Evolutionary conservation across 1,284 basidiomycete species (phyloP), one percentile per base, ranked within the genome.

Genomic region (Afroboletus lepidellus): DNA sequence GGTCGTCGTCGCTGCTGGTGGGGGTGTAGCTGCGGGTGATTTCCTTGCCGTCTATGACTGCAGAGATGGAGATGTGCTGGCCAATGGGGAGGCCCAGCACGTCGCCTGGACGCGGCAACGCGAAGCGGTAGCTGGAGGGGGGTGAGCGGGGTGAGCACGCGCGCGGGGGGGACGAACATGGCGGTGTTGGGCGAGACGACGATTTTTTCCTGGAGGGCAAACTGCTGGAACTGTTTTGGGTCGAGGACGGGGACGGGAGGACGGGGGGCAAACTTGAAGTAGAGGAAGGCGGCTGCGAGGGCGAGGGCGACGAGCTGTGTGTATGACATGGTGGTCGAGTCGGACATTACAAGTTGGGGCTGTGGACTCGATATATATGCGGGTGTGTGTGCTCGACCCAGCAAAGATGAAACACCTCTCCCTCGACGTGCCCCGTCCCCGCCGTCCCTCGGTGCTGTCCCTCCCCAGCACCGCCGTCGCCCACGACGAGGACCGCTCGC

Each of bases 21-120:
- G 96, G 96, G 12, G 96, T 99, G 77, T 99, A 99, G 70, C 87
- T 93, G 53, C 96, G 85, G 69, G 86, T 82, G 65, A 99, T 78
- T 39, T 87, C 79, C 77, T 98, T 98, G 64, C 93, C 96, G 62
- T 88, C 80, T 61, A 99, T 92, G 57, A 92, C 86, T 36, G 96
- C 95, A 46, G 86, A 84, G 43, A 99, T 79, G 47, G 91, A 90
- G 64, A 99, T 92, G 78, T 99, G 96, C 75, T 98, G 94, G 53
- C 96, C 97, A 64, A 95, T 89, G 47, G 97, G 96, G 7, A 99
- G 85, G 53, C 95, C 95, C 15, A 99, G 86, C 49, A 88, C 77
- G 71, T 90, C 87, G 42, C 84, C 79, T 2, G 77, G 63, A 56
- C 79, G 76, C 24, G 92, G 90, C 15, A 99, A 81, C 39, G 78